A percentile compares a stretch with the other conserved stretches of the same genome.
Conservation (phyloP, 169 alveolate species). For the Theileria parva region DNA sequence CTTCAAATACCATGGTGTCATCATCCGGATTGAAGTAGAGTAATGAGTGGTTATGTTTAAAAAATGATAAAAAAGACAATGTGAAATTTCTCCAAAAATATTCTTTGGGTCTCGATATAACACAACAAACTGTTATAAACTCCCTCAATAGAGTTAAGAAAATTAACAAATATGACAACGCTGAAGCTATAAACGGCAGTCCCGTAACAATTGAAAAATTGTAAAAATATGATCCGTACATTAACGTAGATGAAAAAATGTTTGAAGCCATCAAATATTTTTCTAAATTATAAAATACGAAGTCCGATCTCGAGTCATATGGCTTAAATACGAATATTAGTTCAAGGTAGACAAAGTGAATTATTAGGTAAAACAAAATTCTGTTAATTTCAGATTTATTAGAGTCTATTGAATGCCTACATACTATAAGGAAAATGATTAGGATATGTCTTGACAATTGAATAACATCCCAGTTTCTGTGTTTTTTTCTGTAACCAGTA, state of each 20-base stretch:
- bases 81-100: neutral
- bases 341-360: slow-evolving; percentile 29
- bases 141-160: slow-evolving; percentile 37
- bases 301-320: slow-evolving; percentile 35
- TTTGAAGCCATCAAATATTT: slow-evolving; percentile 12
- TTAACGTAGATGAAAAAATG: slow-evolving; percentile 29
- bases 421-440: slow-evolving; percentile 29
- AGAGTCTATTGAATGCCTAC: slow-evolving; percentile 32
- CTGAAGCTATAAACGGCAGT: slow-evolving; percentile 41
- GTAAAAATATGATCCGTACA: slow-evolving; percentile 50
- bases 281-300: slow-evolving; percentile 28
- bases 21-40: slow-evolving; percentile 50
- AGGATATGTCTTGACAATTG: slow-evolving; percentile 42
- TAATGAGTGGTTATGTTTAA: slow-evolving; percentile 30
- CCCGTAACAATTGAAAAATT: slow-evolving; percentile 55
- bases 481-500: slow-evolving; percentile 41
- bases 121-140: slow-evolving; percentile 19
- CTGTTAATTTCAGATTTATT: slow-evolving; percentile 50
- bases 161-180: slow-evolving; percentile 31
- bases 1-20: slow-evolving; percentile 51
- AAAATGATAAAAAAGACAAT: slow-evolving; percentile 5
- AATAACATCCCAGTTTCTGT: slow-evolving; percentile 61
- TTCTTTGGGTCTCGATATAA: neutral
- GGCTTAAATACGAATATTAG: slow-evolving; percentile 35
- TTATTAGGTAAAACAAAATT: slow-evolving; percentile 15